Evolutionary conservation across 805 yeast genomes (phyloP), one percentile per base, ranked within the genome.

Genomic region (Maudiozyma saulgeensis): DNA sequence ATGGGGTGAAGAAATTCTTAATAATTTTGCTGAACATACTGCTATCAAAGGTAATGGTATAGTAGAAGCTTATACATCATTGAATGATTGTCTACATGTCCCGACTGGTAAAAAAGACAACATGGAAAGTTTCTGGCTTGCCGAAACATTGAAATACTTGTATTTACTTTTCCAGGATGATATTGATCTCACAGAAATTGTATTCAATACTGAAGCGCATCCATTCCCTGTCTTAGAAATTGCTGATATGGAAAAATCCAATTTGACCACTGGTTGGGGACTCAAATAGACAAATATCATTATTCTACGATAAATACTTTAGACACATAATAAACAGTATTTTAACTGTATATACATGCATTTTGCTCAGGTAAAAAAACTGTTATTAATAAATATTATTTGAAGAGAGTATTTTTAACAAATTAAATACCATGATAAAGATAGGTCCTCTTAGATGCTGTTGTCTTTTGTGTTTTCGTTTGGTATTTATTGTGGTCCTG

Each of bases 131-230:
- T 88, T 87, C 72, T 90, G 97, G 97, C 73, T 87, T 46, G 90
- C 96, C 2, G 96, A 90, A 65, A 90, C 97, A 3, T 75, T 90
- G 62, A 90, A 90, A 67, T 90, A 89, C 67, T 71, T 89, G 40
- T 87, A 87, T 60, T 68, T 87, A 49, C 69, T 88, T 53, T 88
- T 88, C 67, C 93, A 86, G 55, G 85, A 81, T 51, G 74, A 79
- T 49, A 68, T 85, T 54, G 88, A 90, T 31, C 69, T 89, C 56
- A 78, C 78, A 44, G 68, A 81, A 50, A 76, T 81, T 48, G 88
- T 90, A 6, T 87, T 87, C 73, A 90, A 87, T 68, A 88, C 96
- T 1, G 96, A 89, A 62, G 97, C 95, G 0, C 97, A 89, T 64
- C 93, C 96, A 37, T 79, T 89, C 67, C 96, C 96, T n/a, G 74